Evolutionary conservation across 1,139 yeast genomes (phyloP).

Genomic region (Hansenula sp.): DNA sequence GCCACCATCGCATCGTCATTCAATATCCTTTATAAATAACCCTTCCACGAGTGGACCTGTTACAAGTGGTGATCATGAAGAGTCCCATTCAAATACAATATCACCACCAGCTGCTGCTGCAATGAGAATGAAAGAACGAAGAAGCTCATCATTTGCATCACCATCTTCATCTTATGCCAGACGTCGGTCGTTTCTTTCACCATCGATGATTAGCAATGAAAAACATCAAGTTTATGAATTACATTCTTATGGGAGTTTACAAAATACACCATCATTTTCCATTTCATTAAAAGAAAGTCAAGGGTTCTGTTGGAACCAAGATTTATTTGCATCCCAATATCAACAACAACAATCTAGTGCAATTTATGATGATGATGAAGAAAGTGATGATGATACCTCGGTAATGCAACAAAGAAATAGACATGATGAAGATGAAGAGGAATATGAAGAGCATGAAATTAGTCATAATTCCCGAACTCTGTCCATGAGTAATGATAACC

Average conservation of each 20-base stretch:
- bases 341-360: constrained; percentile 57
- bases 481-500: constrained; percentile 14
- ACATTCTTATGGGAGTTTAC: constrained; percentile 17
- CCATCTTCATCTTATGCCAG: constrained; percentile 54
- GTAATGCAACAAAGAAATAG: constrained; percentile 14
- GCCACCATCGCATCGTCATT: neutral
- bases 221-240: constrained; percentile 55
- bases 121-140: constrained; percentile 6
- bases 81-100: too few relatives aligned
- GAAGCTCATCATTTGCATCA: constrained; percentile 43
- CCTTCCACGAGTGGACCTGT: too few relatives aligned
- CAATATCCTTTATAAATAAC: neutral
- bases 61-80: too few relatives aligned
- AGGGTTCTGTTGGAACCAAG: constrained; percentile 74
- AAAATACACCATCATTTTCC: constrained; percentile 20
- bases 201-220: constrained; percentile 60
- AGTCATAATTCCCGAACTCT: constrained; percentile 4
- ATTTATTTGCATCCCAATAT: constrained; percentile 63
- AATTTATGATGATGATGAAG: constrained; percentile 31
- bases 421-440: neutral
- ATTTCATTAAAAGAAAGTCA: constrained; percentile 55
- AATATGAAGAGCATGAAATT: too few relatives aligned
- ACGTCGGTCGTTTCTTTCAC: constrained; percentile 57
- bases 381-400: constrained; percentile 9
- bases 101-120: neutral